Evolutionary conservation across 148 eudicot genomes (phyloP), one percentile per base, ranked within the genome.

Genomic region (Rhododendron ovatum): DNA sequence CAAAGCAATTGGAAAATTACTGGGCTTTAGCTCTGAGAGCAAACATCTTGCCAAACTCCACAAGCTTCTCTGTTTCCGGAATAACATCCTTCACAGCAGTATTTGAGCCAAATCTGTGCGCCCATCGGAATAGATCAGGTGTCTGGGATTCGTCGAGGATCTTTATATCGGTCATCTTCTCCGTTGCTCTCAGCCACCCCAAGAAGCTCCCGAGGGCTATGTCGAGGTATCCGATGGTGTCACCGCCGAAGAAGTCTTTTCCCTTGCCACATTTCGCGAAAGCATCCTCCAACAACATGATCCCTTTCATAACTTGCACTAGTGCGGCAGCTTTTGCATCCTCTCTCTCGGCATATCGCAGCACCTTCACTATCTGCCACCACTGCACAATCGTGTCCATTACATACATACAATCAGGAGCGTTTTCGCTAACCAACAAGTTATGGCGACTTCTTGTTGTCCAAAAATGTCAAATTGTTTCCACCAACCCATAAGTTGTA

Each of bases 131-230:
- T 4, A 91, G 87, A 1, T 69, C 30, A 0, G 92, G 92, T 1
- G 88, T 81, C 85, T 57, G 84, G 0, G 91, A 13, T 67, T 87
- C 88, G 28, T 91, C 89, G 2, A 91, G 8, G 45, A 91, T 26
- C 28, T 77, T 78, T 0, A 78, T 22, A n/a, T 50, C 78, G 2
- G 3, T 1, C 75, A 90, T 14, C n/a, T 51, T 87, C 91, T 18
- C 11, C 45, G 45, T 41, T 41, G 67, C 88, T 13, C 71, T 86
- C 1, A 91, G 14, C 90, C 88, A 86, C 13, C 81, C 87, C 83
- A 93, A 82, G 82, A 20, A 81, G 82, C 90, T 24, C 37, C 93
- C 91, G 1, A 91, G 35, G 17, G 85, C 89, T 67, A 92, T 85
- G 53, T 92, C 92, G 0, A 92, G 55, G 82, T 45, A 92, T 0